Evolutionary conservation across 2,329 filamentous ascomycete genomes (phyloP), one percentile per base, ranked within the genome.

Genomic region (Colletotrichum sojae): DNA sequence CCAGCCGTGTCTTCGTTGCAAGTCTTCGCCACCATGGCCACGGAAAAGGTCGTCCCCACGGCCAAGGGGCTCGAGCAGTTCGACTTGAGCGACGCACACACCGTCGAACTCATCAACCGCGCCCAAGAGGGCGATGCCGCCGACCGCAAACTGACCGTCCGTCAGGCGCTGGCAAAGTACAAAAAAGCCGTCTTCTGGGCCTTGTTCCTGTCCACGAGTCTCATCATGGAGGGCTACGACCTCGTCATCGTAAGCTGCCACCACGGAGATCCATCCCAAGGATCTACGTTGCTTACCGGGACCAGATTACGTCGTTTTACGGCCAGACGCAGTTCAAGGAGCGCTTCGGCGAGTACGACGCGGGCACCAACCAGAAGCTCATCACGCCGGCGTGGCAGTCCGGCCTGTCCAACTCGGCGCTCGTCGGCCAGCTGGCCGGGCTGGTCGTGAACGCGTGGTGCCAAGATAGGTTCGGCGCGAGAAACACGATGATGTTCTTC

Each of bases 171-270:
- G 9, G 71, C 64, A 25, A 75, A 75, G 31, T 77, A 77, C 55
- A 74, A 73, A 25, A 76, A 78, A 55, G 77, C 76, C 8, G 75
- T 77, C 15, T 69, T 73, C 25, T 78, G 75, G 76, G 73, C 76
- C 10, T 70, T 77, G 49, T 72, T 77, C 22, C 48, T 84, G 55
- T 84, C 82, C 6, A 79, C 79, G 16, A 80, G 81, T 4, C 80
- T 86, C 55, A 78, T 86, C 69, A 86, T 86, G 84, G 84, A 85
- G 69, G 84, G 84, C 4, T 86, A 86, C 73, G 84, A 86, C 59
- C 78, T 82, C 2, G 83, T 81, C 39, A 76, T 86, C 0, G 73
- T 86, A 13, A 72, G 78, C n/a, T 81, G 77, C 51, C 2, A 4
- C 2, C 15, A 9, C 53, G 2, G n/a, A 18, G 9, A 12, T 18